These are phyloP conservation scores for Hordeum vulgare DNA, from an alignment of 176 grass and related monocot genomes.

Conservation along the genomic window MorexV3_pseudomolecules_assembly NC_058524.1:565978288-565978787, in stretches of 20 bases:
- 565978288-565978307: background rate
- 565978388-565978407: background rate
- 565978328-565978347: background rate
- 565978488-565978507: background rate
- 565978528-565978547: background rate
- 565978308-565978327: background rate
- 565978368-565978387: background rate
- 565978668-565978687: background rate
- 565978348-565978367: background rate
- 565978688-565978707: background rate
- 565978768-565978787: background rate
- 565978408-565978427: background rate
- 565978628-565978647: no score
- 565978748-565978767: background rate
- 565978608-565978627: no score
- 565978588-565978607: no score
- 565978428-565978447: background rate
- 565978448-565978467: background rate
- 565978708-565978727: background rate
- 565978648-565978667: no score
- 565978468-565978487: background rate
- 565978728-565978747: constrained; percentile 1
- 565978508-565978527: background rate
- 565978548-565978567: background rate
- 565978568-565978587: background rate